Conservation (phyloP, 1,284 basidiomycete species). For the Amylostereum chailletii region DNA sequence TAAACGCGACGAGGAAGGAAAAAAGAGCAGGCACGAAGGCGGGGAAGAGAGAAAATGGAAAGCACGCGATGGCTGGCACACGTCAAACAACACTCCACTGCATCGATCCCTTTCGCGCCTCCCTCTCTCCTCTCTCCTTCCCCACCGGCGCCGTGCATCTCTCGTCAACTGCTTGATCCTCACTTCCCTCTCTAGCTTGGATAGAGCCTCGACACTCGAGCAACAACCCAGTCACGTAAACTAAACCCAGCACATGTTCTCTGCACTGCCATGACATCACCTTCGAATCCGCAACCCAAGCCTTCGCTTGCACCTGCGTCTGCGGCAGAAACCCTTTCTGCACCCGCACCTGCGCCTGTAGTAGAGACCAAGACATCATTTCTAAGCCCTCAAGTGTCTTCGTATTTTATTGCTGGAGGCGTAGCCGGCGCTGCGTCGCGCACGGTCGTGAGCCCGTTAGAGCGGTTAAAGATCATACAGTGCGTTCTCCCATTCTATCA, state of each 20-base stretch:
- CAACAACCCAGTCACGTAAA: too few species aligned
- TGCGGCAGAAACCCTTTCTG: not conserved
- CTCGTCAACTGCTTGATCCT: too few species aligned
- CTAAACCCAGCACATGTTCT: not conserved
- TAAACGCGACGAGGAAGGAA: too few species aligned
- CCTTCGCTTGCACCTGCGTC: not conserved
- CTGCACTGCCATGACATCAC: conserved; percentile 16
- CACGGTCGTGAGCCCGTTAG: conserved; percentile 88
- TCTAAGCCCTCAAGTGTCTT: conserved; percentile 53
- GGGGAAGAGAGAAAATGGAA: too few species aligned
- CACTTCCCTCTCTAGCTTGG: too few species aligned
- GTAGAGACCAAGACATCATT: conserved; percentile 15
- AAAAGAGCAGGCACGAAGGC: too few species aligned
- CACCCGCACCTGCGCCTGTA: not conserved
- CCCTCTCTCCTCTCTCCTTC: too few species aligned
- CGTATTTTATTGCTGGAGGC: conserved; percentile 70
- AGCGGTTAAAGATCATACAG: conserved; percentile 94
- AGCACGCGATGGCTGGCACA: too few species aligned
- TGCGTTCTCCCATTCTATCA: conserved; percentile 28
- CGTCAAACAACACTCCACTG: too few species aligned
- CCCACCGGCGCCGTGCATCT: too few species aligned
- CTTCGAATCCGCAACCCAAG: conserved; percentile 4
- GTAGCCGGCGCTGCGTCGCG: conserved; percentile 77
- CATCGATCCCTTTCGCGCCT: too few species aligned
- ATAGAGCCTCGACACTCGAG: too few species aligned